These are phyloP conservation scores for Thecaphora thlaspeos DNA, from an alignment of 1,284 basidiomycete species.

Conservation along the genomic window DNA sequence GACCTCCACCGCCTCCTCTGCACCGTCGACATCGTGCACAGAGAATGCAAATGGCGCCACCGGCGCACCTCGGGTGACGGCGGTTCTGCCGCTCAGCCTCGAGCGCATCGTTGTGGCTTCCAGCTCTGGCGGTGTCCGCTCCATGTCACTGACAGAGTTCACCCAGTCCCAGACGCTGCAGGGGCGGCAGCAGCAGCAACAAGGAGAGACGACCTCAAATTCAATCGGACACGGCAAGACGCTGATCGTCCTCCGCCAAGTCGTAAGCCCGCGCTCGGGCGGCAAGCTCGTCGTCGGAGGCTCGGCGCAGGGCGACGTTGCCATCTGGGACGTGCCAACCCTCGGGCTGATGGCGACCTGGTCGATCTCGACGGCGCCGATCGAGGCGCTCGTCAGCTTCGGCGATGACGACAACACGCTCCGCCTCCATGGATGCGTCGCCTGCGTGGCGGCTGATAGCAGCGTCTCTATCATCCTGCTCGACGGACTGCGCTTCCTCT, in stretches of 20 bases:
- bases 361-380: constrained; percentile 69
- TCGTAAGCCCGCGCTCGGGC: constrained; percentile 22
- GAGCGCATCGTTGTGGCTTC: constrained; percentile 19
- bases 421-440: constrained; percentile 68
- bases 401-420: constrained; percentile 63
- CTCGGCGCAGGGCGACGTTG: constrained; percentile 41
- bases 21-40: no score
- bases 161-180: neutral
- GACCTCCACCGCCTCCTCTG: no score
- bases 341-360: constrained; percentile 69
- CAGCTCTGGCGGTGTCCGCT: constrained; percentile 9
- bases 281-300: constrained; percentile 34
- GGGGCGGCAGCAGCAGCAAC: neutral
- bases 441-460: constrained; percentile 76
- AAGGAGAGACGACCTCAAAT: neutral
- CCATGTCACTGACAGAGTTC: constrained; percentile 9
- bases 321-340: constrained; percentile 66
- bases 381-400: constrained; percentile 66
- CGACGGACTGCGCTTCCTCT: constrained; percentile 69
- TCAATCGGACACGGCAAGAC: constrained; percentile 11
- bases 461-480: constrained; percentile 76
- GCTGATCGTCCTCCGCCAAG: constrained; percentile 26
- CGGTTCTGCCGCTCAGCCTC: constrained; percentile 25
- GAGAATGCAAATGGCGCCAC: no score
- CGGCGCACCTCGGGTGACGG: constrained; percentile 8